Percentiles rank a stretch among this genome's conserved stretches.
These are phyloP conservation scores for Trichoderma sp. DNA, from an alignment of 2,329 filamentous ascomycete genomes.

Conservation along the genomic window DNA sequence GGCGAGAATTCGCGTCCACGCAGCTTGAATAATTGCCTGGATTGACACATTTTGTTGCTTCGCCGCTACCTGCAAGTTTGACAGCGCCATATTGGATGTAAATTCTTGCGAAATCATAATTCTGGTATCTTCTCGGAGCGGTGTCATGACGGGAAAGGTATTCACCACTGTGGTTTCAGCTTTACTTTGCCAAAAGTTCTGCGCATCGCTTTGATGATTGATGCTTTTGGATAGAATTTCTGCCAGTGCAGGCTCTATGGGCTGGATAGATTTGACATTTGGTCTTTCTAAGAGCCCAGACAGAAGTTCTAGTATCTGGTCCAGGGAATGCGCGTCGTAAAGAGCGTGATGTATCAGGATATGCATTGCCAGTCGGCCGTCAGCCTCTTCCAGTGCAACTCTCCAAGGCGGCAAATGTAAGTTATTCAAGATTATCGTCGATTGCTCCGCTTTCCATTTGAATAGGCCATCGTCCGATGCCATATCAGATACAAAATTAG, in stretches of 20 bases:
- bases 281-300: slow-evolving; percentile 35
- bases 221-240: slow-evolving; percentile 47
- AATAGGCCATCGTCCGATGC: neutral
- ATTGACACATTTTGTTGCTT: slow-evolving; percentile 66
- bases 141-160: slow-evolving; percentile 76
- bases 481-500: neutral
- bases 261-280: slow-evolving; percentile 24
- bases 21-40: slow-evolving; percentile 74
- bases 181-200: slow-evolving; percentile 66
- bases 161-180: slow-evolving; percentile 61
- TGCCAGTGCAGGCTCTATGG: slow-evolving; percentile 45
- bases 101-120: slow-evolving; percentile 42
- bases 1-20: slow-evolving; percentile 76
- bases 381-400: slow-evolving; percentile 51
- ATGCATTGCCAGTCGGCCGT: slow-evolving; percentile 42
- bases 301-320: slow-evolving; percentile 66
- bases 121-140: slow-evolving; percentile 52
- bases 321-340: slow-evolving; percentile 80
- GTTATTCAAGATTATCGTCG: slow-evolving; percentile 43
- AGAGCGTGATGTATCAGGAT: slow-evolving; percentile 75
- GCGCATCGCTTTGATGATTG: slow-evolving; percentile 40
- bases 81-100: slow-evolving; percentile 45
- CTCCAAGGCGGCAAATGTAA: slow-evolving; percentile 67
- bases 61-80: slow-evolving; percentile 59
- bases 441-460: slow-evolving; percentile 45